phyloP scores from a whole-genome alignment of 2,329 filamentous ascomycete genomes.

The Delphinella strobiligena region DNA sequence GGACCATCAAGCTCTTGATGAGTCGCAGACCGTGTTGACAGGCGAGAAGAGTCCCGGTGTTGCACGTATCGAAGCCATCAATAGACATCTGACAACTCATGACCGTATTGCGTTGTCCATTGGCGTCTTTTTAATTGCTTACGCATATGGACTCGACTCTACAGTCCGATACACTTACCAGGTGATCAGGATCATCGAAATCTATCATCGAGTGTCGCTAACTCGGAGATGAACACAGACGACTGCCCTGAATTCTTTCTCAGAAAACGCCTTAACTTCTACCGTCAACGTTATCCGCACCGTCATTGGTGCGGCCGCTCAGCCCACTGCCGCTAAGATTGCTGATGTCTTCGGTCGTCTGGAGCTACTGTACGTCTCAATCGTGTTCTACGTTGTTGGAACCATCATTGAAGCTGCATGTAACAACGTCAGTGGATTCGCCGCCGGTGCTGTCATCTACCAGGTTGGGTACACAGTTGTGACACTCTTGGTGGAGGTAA shows the following conservation, averaged over 20 bases:
- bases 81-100: conserved; percentile 36
- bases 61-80: conserved; percentile 45
- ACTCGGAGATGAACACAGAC: conserved; percentile 23
- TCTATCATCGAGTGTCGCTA: neutral
- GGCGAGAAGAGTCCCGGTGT: conserved; percentile 40
- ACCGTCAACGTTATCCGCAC: conserved; percentile 47
- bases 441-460: conserved; percentile 48
- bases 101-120: conserved; percentile 49
- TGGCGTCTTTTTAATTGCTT: conserved; percentile 51
- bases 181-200: conserved; percentile 11
- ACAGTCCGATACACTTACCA: conserved; percentile 44
- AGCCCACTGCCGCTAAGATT: conserved; percentile 44
- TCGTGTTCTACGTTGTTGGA: conserved; percentile 44
- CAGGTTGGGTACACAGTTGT: conserved; percentile 52
- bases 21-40: conserved; percentile 12
- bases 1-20: neutral
- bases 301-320: conserved; percentile 48
- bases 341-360: conserved; percentile 47
- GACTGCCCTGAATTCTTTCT: conserved; percentile 41
- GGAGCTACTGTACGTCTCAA: conserved; percentile 44
- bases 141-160: conserved; percentile 51
- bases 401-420: conserved; percentile 45
- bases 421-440: conserved; percentile 38
- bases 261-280: conserved; percentile 42
- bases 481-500: conserved; percentile 50